Percentiles rank a stretch among this genome's conserved stretches.
phyloP scores from a whole-genome alignment of 2,329 filamentous ascomycete species.

The Dactylonectria macrodidyma region DNA sequence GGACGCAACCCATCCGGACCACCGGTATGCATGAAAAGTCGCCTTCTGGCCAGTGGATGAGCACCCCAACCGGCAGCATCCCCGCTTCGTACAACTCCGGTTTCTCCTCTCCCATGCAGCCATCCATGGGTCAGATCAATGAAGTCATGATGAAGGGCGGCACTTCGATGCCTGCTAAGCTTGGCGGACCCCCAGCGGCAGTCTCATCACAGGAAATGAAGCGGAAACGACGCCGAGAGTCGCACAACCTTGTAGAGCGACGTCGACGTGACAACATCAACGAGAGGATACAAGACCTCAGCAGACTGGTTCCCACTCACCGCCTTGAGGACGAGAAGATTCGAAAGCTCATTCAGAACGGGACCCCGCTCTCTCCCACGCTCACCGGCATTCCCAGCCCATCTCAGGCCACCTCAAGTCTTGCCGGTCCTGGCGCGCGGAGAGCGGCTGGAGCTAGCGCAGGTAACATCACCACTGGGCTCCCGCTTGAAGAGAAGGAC shows the following conservation, averaged over 20 bases:
- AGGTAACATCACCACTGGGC: conserved; percentile 90
- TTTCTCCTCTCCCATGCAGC: conserved; percentile 85
- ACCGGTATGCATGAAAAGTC: conserved; percentile 83
- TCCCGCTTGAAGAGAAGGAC: conserved; percentile 97
- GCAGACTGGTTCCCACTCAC: conserved; percentile 91
- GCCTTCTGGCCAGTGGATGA: conserved; percentile 90
- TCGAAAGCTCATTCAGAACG: conserved; percentile 93
- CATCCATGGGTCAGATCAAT: conserved; percentile 82
- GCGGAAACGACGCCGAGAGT: conserved; percentile 90
- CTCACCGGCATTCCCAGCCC: conserved; percentile 79
- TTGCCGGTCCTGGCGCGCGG: conserved; percentile 87
- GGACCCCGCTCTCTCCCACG: conserved; percentile 88
- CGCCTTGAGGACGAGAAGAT: conserved; percentile 97
- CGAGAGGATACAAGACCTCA: conserved; percentile 96
- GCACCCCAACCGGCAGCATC: conserved; percentile 82
- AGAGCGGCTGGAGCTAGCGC: conserved; percentile 79
- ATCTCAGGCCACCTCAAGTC: conserved; percentile 85
- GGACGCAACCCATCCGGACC: conserved; percentile 83
- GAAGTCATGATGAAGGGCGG: conserved; percentile 91
- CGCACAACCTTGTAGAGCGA: conserved; percentile 96
- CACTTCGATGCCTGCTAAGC: conserved; percentile 91
- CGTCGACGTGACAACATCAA: conserved; percentile 98
- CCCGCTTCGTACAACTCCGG: conserved; percentile 92
- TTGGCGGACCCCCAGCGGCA: conserved; percentile 67
- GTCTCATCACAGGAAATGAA: conserved; percentile 93